Percentiles rank a stretch among this genome's conserved stretches.
Evolutionary conservation across 2,329 filamentous ascomycete species (phyloP).

Genomic region (Diaporthe velutina): DNA sequence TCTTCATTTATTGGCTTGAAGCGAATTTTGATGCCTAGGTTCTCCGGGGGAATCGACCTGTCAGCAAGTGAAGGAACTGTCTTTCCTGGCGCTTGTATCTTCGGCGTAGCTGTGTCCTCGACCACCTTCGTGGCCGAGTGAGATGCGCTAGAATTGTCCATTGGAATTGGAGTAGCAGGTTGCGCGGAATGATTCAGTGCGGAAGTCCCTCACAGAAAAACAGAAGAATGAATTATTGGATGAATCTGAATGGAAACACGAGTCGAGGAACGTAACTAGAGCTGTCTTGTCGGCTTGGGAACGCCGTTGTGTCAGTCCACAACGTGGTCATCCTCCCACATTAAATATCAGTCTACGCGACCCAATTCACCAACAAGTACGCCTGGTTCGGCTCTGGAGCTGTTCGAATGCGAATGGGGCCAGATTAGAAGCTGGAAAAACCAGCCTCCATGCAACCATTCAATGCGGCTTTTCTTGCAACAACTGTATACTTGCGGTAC

Average conservation of each 20-base stretch:
- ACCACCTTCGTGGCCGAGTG: not conserved
- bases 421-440: not conserved
- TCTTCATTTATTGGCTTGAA: not conserved
- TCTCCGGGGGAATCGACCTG: not conserved
- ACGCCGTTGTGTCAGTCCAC: not conserved
- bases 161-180: not conserved
- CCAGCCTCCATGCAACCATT: not conserved
- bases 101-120: not conserved
- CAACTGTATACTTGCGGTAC: not conserved
- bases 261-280: not conserved
- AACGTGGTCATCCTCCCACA: not conserved
- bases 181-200: not conserved
- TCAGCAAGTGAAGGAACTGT: not conserved
- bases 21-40: not conserved
- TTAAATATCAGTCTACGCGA: not conserved
- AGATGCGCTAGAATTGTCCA: not conserved
- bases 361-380: not conserved
- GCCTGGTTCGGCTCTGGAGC: not conserved
- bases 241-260: not conserved
- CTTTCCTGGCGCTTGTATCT: not conserved
- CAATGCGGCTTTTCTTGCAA: not conserved
- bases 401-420: not conserved
- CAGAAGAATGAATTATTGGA: not conserved
- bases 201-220: not conserved
- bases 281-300: not conserved